A percentile compares a stretch with the other conserved stretches of the same genome.
Conservation (phyloP, 192 early-diverging fungal species). For the Rhizoclosmatium sp. region DNA sequence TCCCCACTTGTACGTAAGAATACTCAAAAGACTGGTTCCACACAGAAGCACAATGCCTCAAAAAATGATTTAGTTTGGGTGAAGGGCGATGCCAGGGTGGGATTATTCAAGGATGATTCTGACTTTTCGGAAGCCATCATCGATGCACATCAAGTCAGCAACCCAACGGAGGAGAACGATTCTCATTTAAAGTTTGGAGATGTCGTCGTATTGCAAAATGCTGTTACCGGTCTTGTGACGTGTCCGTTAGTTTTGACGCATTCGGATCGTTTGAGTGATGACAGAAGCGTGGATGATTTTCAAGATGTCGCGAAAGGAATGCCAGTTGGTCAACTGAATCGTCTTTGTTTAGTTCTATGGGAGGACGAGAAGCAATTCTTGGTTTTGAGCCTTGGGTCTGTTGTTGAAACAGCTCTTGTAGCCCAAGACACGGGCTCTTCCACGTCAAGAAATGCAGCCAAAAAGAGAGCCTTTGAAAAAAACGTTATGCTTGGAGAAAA, state of each 20-base stretch:
- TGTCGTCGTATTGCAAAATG: slow-evolving; percentile 84
- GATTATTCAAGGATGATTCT: background rate
- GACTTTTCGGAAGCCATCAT: background rate
- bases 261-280: slow-evolving; percentile 60
- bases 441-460: slow-evolving; percentile 30
- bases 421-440: background rate
- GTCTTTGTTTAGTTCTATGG: background rate
- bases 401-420: background rate
- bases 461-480: slow-evolving; percentile 51
- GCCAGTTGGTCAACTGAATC: slow-evolving; percentile 18
- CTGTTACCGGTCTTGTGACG: slow-evolving; percentile 84
- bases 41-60: background rate
- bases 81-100: background rate
- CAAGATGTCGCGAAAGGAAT: background rate
- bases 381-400: slow-evolving; percentile 28
- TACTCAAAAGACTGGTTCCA: background rate
- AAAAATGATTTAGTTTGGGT: background rate
- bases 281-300: background rate
- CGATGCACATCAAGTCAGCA: background rate
- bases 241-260: slow-evolving; percentile 84
- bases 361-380: background rate
- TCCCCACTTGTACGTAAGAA: slow-evolving; percentile 51
- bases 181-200: slow-evolving; percentile 73
- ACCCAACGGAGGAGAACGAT: background rate
- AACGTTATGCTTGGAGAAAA: slow-evolving; percentile 86